Percentiles rank a stretch among this genome's conserved stretches.
Conservation (phyloP, 768 basidiomycete species). For the Podaxis sp. region DNA sequence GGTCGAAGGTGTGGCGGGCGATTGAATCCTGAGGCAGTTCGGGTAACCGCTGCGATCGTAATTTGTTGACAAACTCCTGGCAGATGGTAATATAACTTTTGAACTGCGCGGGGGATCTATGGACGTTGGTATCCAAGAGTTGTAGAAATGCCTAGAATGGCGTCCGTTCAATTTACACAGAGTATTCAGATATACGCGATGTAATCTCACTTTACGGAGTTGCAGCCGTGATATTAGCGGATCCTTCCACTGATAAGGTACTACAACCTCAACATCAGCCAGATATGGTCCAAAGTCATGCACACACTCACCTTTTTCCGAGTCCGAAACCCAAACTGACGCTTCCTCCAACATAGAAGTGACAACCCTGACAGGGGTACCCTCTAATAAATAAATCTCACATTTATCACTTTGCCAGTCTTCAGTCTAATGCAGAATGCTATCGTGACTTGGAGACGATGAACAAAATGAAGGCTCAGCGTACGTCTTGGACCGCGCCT, state of each 20-base stretch:
- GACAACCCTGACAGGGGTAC: slow-evolving; percentile 51
- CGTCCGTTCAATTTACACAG: neutral
- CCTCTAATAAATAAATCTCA: slow-evolving; percentile 73
- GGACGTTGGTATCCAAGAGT: slow-evolving; percentile 42
- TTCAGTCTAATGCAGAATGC: slow-evolving; percentile 53
- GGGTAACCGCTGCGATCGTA: slow-evolving; percentile 36
- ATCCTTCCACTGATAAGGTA: slow-evolving; percentile 45
- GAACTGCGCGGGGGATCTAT: slow-evolving; percentile 34
- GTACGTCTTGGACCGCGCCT: slow-evolving; percentile 74
- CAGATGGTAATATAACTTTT: slow-evolving; percentile 37
- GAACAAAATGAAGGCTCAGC: slow-evolving; percentile 27
- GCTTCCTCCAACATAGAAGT: slow-evolving; percentile 59
- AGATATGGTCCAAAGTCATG: neutral
- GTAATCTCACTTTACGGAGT: slow-evolving; percentile 51
- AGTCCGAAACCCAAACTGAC: slow-evolving; percentile 52
- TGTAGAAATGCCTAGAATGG: slow-evolving; percentile 45
- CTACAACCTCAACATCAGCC: slow-evolving; percentile 25
- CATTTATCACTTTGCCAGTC: slow-evolving; percentile 92
- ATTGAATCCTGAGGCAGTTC: slow-evolving; percentile 42
- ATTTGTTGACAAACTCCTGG: slow-evolving; percentile 35
- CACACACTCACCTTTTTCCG: slow-evolving; percentile 36
- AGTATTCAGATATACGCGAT: neutral
- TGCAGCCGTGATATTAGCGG: slow-evolving; percentile 51
- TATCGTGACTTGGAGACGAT: neutral
- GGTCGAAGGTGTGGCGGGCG: slow-evolving; percentile 59